Conservation (phyloP, 2,329 filamentous ascomycete species). For the Colletotrichum sp. region DNA sequence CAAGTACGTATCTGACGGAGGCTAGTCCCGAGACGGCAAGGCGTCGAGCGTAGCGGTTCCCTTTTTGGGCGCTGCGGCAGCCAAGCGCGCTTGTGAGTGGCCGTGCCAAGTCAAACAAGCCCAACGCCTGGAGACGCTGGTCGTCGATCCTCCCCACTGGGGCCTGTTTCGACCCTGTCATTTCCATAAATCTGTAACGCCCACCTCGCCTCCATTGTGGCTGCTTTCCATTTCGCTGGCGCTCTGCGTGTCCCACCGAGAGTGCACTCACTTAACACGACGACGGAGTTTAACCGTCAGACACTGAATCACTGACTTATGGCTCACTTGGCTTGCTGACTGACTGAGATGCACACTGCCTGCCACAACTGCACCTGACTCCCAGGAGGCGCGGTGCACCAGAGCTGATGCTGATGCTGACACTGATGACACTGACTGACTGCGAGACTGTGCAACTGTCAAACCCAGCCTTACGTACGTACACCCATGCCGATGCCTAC, state of each 20-base stretch:
- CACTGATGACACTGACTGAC: not conserved
- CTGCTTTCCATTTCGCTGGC: not conserved
- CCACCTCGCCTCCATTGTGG: not conserved
- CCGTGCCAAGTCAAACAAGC: conserved; percentile 20
- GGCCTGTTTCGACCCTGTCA: conserved; percentile 14
- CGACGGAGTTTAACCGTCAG: not conserved
- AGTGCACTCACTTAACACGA: not conserved
- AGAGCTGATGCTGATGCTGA: not conserved
- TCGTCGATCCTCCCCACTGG: conserved; percentile 13
- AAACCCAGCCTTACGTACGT: not conserved
- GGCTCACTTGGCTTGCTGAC: too few relatives aligned
- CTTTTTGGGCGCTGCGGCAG: conserved; percentile 8
- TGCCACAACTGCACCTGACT: not conserved
- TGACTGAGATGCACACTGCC: not conserved
- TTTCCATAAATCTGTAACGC: conserved; percentile 21
- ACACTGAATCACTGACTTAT: not conserved
- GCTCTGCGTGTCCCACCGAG: not conserved
- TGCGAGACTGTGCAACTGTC: not conserved
- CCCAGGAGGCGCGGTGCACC: not conserved
- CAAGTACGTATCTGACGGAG: not conserved
- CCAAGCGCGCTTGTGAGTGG: conserved; percentile 16
- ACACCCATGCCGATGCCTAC: not conserved
- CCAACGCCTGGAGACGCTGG: conserved; percentile 1
- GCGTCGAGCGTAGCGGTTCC: conserved; percentile 14
- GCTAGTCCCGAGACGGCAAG: not conserved